These are phyloP conservation scores for Microthlaspi erraticum DNA, from an alignment of 345 rosid species.

Conservation along the genomic window DNA sequence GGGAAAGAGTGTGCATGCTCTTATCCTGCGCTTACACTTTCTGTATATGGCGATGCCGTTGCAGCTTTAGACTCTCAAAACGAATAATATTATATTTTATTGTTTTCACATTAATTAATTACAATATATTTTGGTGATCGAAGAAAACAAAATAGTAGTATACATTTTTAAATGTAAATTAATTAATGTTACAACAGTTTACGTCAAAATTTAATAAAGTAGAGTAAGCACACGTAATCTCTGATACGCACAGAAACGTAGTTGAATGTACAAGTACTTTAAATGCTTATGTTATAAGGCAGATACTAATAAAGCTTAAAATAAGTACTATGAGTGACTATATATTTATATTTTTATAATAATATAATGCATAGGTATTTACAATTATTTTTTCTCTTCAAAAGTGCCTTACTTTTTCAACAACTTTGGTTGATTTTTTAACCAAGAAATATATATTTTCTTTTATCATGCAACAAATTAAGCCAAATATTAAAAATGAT, in stretches of 20 bases:
- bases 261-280: conserved; percentile 46
- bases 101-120: conserved; percentile 27
- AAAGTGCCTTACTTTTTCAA: conserved; percentile 31
- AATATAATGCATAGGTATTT: neutral
- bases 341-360: neutral
- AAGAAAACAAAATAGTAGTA: too few relatives aligned
- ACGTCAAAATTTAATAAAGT: conserved; percentile 45
- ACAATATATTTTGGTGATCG: neutral
- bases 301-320: conserved; percentile 23
- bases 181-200: conserved; percentile 42
- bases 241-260: conserved; percentile 44
- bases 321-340: conserved; percentile 36
- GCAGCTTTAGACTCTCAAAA: conserved; percentile 76
- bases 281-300: conserved; percentile 43
- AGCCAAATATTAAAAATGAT: conserved; percentile 8
- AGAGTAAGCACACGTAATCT: conserved; percentile 63
- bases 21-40: conserved; percentile 69
- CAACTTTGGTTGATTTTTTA: conserved; percentile 16
- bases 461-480: neutral
- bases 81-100: conserved; percentile 37
- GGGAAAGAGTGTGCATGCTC: conserved; percentile 66
- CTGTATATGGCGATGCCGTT: conserved; percentile 68
- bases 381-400: neutral
- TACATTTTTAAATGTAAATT: neutral
- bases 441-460: neutral